Base-by-base conservation (phyloP, 345 rosid genomes). In the Citrus sp. region DNA sequence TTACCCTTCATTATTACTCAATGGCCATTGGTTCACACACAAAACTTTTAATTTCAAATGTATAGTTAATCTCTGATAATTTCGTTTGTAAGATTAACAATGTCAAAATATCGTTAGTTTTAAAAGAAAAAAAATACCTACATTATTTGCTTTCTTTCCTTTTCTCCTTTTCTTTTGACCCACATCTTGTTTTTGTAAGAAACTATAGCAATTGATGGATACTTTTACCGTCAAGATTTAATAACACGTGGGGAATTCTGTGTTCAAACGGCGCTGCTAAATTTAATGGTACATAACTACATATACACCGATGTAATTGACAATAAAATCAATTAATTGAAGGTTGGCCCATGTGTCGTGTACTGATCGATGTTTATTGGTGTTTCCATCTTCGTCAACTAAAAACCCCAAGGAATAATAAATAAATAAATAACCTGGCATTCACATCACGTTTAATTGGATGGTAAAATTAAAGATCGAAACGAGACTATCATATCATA, bases 291-390 rank as follows among this genome's bases (percentile, higher is more conserved):
- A 7, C 22, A n/a, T n/a, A n/a, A n/a, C n/a, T n/a, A n/a, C n/a
- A 61, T 2, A 40, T 1, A 14, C 10, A 24, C 28, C 67, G 42
- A 59, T 16, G 35, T 56, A 35, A n/a, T 71, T 54, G 62, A 72
- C 63, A 34, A 34, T 56, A 12, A 35, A 34, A 27, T 30, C 35
- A 51, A 70, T 19, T 67, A 19, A 34, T 5, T 30, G 5, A 32
- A 34, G n/a, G n/a, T 59, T 77, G 56, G 73, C 7, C 42, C 67
- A 25, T 58, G 22, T 77, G 79, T 58, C 63, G 74, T 58, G 27
- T 21, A 12, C 51, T 1, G 18, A 24, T 16, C 28, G 58, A 56
- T 9, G 66, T 19, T 18, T 14, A 76, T 54, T 18, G 38, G n/a
- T 58, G 42, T 24, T 58, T 27, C 27, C 38, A 24, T 27, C 64